phyloP scores from a whole-genome alignment of 148 eudicot genomes.

The Rhododendron ovatum region DNA sequence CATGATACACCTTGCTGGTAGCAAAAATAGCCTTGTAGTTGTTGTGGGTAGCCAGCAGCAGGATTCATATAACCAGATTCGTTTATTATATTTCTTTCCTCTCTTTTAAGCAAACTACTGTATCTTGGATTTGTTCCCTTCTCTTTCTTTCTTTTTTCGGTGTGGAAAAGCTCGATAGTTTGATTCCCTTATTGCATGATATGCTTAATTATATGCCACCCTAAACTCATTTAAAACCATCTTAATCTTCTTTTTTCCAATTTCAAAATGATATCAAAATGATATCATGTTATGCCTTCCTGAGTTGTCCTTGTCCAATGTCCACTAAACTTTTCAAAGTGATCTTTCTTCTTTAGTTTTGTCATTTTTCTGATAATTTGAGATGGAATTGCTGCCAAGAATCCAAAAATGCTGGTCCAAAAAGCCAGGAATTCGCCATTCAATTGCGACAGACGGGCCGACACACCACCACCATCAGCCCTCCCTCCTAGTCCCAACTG shows the following conservation, averaged over 20 bases:
- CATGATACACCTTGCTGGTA: background rate
- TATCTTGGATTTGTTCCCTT: background rate
- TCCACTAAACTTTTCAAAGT: background rate
- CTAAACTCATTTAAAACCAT: background rate
- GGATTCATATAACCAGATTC: background rate
- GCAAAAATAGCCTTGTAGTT: background rate
- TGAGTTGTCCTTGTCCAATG: background rate
- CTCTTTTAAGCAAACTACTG: background rate
- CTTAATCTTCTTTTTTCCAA: background rate
- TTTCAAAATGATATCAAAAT: no score
- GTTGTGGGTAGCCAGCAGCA: background rate
- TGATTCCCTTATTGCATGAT: background rate
- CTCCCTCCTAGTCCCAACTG: background rate
- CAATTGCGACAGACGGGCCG: background rate
- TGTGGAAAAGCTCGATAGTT: background rate
- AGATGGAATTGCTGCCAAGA: background rate
- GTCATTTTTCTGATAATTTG: background rate
- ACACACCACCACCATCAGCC: background rate
- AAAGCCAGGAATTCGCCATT: background rate
- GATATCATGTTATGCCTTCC: background rate
- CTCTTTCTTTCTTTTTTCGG: background rate
- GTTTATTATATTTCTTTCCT: background rate
- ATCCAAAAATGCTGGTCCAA: background rate
- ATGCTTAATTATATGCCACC: background rate
- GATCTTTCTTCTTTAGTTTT: background rate